Conservation (phyloP, 2,329 filamentous ascomycete species). For the Monosporascus sp. region DNA sequence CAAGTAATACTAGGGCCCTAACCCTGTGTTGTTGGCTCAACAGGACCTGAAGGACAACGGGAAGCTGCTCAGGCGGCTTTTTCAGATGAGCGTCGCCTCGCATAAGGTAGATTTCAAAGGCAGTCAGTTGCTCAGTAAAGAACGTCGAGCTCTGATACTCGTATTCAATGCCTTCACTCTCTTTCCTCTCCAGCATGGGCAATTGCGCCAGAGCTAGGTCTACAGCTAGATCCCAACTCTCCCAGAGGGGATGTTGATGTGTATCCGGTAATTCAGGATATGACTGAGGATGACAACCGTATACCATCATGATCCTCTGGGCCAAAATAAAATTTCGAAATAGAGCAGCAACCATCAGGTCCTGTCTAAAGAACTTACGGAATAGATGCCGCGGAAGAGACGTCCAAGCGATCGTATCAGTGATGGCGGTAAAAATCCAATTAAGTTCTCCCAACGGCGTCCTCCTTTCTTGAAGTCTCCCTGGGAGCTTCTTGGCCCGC, state of each 20-base stretch:
- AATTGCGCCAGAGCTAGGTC: constrained; percentile 91
- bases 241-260: constrained; percentile 90
- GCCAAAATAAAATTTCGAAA: constrained; percentile 95
- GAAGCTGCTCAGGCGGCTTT: constrained; percentile 87
- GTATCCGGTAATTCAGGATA: constrained; percentile 90
- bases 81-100: constrained; percentile 75
- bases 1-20: constrained; percentile 82
- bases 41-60: constrained; percentile 91
- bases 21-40: constrained; percentile 93
- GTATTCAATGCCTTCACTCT: constrained; percentile 68
- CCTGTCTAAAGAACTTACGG: constrained; percentile 94
- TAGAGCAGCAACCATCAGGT: constrained; percentile 96
- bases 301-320: constrained; percentile 92
- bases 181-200: constrained; percentile 76
- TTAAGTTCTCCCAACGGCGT: constrained; percentile 95
- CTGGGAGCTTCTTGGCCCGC: constrained; percentile 82
- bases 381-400: constrained; percentile 85
- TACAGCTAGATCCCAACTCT: constrained; percentile 94
- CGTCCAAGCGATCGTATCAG: constrained; percentile 98
- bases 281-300: constrained; percentile 91
- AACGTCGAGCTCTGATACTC: constrained; percentile 93
- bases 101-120: constrained; percentile 90
- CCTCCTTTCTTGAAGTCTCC: constrained; percentile 83
- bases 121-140: constrained; percentile 94
- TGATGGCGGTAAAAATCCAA: constrained; percentile 99